Evolutionary conservation across 768 basidiomycete species (phyloP), one percentile per base, ranked within the genome.

Genomic region (Termitomyces sp.): DNA sequence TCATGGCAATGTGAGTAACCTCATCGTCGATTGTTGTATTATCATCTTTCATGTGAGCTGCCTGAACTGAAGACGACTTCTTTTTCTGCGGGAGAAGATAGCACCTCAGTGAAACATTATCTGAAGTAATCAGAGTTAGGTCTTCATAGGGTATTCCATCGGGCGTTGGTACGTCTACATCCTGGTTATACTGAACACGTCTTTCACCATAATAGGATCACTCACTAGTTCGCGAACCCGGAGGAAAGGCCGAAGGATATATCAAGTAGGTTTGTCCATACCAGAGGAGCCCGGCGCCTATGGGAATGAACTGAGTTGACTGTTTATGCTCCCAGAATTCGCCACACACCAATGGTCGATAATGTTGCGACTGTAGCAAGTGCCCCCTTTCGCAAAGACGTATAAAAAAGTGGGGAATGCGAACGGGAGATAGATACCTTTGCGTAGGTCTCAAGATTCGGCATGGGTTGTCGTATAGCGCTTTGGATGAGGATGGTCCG

Each of bases 191-290:
- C 54, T 44, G 39, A 59, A 48, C 30, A 47, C 19, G 43, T 32
- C 58, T 35, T 27, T 39, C 23, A 63, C 74, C 37, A 17, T 1
- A 30, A 35, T 28, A 2, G 16, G 7, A 25, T 6, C 14, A 52
- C 70, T 57, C 56, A 91, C 93, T 81, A 64, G 76, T 85, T 47
- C 94, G 76, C 25, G 93, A 93, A 1, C 93, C 93, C 5, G 84
- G 80, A 25, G 79, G 79, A 54, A 91, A 86, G 8, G 87, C 86
- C 17, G 91, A 86, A 0, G 94, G 94, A 68, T 96, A 98, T 67
- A 98, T 95, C 52, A 98, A 76, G 62, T 82, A 88, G 67, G 86
- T 88, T 68, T 98, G 94, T 28, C 89, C 91, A 61, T 89, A 88
- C 70, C 89, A 94, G 17, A 93, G 79, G 35, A 94, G 77, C 10